Conservation (phyloP, 2,329 filamentous ascomycete genomes). For the Xylariales sp. region DNA sequence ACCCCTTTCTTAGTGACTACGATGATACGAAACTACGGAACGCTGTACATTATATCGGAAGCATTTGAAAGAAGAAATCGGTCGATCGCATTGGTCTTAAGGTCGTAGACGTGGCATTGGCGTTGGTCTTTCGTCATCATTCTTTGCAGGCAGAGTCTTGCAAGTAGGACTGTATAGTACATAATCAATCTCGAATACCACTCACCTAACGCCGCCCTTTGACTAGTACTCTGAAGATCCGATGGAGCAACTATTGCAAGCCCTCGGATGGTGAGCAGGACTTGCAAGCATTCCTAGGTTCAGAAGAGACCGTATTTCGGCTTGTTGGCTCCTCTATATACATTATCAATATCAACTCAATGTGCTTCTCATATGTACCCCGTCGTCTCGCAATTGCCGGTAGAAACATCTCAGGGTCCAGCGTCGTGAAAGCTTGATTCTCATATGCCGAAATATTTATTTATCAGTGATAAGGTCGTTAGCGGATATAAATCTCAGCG, state of each 20-base stretch:
- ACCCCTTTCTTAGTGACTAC: conserved; percentile 50
- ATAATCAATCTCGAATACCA: conserved; percentile 8
- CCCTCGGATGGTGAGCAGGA: too few species aligned
- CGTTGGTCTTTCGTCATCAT: not conserved
- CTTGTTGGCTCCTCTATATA: too few species aligned
- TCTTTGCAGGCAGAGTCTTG: not conserved
- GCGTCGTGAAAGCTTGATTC: too few species aligned
- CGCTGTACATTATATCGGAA: conserved; percentile 4
- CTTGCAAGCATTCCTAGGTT: too few species aligned
- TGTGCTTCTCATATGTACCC: too few species aligned
- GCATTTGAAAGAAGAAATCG: conserved; percentile 8
- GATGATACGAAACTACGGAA: conserved; percentile 9
- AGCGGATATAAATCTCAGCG: conserved; percentile 1
- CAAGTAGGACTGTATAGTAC: conserved; percentile 4
- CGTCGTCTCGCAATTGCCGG: too few species aligned
- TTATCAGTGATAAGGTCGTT: conserved; percentile 11
- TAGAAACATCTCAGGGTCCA: too few species aligned
- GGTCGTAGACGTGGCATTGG: conserved; percentile 4
- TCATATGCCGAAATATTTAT: conserved; percentile 11
- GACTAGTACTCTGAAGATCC: not conserved
- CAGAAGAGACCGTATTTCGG: too few species aligned
- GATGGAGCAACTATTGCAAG: too few species aligned
- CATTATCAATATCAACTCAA: too few species aligned
- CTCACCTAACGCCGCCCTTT: conserved; percentile 1
- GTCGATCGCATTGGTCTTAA: not conserved